Evolutionary conservation across 805 yeast species (phyloP).

Genomic region (Phaffomyces antillensis): DNA sequence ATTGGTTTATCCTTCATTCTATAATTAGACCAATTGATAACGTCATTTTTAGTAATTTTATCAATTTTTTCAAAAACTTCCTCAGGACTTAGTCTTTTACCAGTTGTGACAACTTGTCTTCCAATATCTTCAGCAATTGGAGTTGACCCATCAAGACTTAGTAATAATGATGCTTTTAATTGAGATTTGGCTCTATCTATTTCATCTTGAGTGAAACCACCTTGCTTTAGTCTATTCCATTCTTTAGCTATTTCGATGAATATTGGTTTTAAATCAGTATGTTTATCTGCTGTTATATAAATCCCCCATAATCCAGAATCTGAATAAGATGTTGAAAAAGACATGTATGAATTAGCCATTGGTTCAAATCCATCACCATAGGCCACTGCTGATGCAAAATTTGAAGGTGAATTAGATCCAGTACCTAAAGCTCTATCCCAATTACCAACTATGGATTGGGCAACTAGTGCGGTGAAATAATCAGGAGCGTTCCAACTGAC

Average conservation of each 20-base stretch:
- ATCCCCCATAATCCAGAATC: constrained; percentile 99
- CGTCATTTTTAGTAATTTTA: constrained; percentile 68
- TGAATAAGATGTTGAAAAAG: constrained; percentile 93
- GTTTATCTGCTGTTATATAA: constrained; percentile 72
- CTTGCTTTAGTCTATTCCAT: constrained; percentile 80
- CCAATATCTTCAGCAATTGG: constrained; percentile 98
- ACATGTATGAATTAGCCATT: constrained; percentile 90
- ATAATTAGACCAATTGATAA: constrained; percentile 82
- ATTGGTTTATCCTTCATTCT: constrained; percentile 71
- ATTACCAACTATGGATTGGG: constrained; percentile 94
- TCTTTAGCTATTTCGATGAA: constrained; percentile 73
- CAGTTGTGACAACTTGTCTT: constrained; percentile 93
- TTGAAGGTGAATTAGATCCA: constrained; percentile 80
- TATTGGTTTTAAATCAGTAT: constrained; percentile 55
- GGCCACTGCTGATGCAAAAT: constrained; percentile 61
- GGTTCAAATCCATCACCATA: constrained; percentile 51
- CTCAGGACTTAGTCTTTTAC: constrained; percentile 45
- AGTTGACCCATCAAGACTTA: constrained; percentile 90
- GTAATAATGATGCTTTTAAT: constrained; percentile 81
- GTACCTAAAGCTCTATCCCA: constrained; percentile 94
- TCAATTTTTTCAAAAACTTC: constrained; percentile 58
- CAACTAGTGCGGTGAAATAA: constrained; percentile 89
- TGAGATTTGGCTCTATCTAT: constrained; percentile 93
- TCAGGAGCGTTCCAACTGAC: constrained; percentile 96
- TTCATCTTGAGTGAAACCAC: constrained; percentile 74